phyloP scores from a whole-genome alignment of 1,139 yeast species.

The Yamadazyma oceani region DNA sequence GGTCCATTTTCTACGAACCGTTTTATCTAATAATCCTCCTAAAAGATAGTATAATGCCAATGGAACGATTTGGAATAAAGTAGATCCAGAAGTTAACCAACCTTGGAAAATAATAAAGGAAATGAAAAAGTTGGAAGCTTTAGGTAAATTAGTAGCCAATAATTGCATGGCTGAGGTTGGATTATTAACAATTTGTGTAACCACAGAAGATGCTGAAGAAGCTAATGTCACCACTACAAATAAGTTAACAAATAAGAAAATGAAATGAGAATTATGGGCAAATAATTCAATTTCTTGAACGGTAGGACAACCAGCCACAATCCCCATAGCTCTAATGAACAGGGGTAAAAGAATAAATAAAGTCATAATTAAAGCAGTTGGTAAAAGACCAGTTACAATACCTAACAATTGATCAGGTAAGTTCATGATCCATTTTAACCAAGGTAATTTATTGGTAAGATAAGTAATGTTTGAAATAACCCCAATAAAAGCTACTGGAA shows the following conservation, averaged over 20 bases:
- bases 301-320: constrained; percentile 64
- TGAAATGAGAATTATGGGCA: constrained; percentile 75
- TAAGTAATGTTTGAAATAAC: constrained; percentile 71
- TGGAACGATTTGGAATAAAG: constrained; percentile 74
- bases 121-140: constrained; percentile 83
- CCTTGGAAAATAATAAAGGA: constrained; percentile 79
- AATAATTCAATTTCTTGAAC: constrained; percentile 64
- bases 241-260: constrained; percentile 67
- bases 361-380: constrained; percentile 64
- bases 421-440: constrained; percentile 62
- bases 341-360: constrained; percentile 80
- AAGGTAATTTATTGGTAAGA: constrained; percentile 58
- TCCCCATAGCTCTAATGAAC: constrained; percentile 71
- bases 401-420: constrained; percentile 61
- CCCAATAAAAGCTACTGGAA: constrained; percentile 86
- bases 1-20: constrained; percentile 85
- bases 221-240: constrained; percentile 69
- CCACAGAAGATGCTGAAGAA: constrained; percentile 74
- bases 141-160: constrained; percentile 76
- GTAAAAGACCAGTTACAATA: constrained; percentile 72
- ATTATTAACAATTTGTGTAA: constrained; percentile 60
- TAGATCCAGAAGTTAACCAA: constrained; percentile 75
- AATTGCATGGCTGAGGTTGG: constrained; percentile 70
- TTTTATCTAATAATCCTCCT: constrained; percentile 68
- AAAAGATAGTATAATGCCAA: constrained; percentile 69